phyloP scores from a whole-genome alignment of 768 basidiomycete genomes.

The Lanmaoa rubissima region DNA sequence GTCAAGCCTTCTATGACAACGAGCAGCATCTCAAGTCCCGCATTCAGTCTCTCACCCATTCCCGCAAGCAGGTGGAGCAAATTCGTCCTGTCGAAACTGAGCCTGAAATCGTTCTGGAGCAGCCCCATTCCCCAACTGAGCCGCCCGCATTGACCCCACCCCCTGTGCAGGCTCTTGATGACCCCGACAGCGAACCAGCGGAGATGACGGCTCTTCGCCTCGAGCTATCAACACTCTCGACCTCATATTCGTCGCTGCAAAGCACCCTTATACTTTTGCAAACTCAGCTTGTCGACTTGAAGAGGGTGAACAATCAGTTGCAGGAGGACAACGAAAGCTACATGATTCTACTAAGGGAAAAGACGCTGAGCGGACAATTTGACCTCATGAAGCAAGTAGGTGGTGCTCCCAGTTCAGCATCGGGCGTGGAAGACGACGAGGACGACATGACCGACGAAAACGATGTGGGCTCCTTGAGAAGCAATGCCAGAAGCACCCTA shows the following conservation, averaged over 20 bases:
- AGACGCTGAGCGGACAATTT: constrained; percentile 86
- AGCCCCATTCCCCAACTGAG: constrained; percentile 30
- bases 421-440: constrained; percentile 38
- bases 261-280: constrained; percentile 83
- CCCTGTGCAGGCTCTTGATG: constrained; percentile 50
- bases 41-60: constrained; percentile 74
- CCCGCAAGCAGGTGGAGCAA: constrained; percentile 53
- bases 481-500: constrained; percentile 55
- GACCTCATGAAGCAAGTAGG: constrained; percentile 71
- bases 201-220: constrained; percentile 83
- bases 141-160: constrained; percentile 20
- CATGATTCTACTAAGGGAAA: constrained; percentile 89
- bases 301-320: constrained; percentile 80
- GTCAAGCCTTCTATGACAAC: constrained; percentile 89
- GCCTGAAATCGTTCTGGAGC: constrained; percentile 40
- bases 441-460: constrained; percentile 36
- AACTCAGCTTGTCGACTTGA: constrained; percentile 81
- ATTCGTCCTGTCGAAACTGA: constrained; percentile 37
- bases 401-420: constrained; percentile 40
- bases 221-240: constrained; percentile 84
- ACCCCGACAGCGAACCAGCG: constrained; percentile 73
- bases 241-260: constrained; percentile 80
- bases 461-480: constrained; percentile 55
- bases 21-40: constrained; percentile 92
- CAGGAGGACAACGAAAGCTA: constrained; percentile 98